A percentile compares a stretch with the other conserved stretches of the same genome.
These are phyloP conservation scores for Cicer chorassanicum DNA, from an alignment of 306 rosid species.

Conservation along the genomic window DNA sequence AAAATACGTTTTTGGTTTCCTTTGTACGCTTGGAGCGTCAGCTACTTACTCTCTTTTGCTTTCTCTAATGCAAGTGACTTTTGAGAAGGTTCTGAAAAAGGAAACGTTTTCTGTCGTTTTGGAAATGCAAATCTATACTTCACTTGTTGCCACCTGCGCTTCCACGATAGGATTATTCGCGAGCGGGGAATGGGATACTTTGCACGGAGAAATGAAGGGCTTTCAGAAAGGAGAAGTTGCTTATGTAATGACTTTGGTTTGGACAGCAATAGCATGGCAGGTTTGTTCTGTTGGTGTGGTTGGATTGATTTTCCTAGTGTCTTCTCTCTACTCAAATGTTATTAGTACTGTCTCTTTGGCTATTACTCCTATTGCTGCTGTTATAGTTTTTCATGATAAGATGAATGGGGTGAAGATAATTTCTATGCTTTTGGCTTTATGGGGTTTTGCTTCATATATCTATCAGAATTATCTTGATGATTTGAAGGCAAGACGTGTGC, in stretches of 20 bases:
- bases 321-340: slow-evolving; percentile 90
- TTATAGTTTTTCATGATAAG: slow-evolving; percentile 76
- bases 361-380: slow-evolving; percentile 80
- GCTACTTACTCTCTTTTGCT: slow-evolving; percentile 79
- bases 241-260: slow-evolving; percentile 75
- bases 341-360: slow-evolving; percentile 89
- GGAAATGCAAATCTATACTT: slow-evolving; percentile 90
- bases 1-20: slow-evolving; percentile 65
- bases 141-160: slow-evolving; percentile 74
- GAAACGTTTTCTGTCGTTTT: slow-evolving; percentile 85
- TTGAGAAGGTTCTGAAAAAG: slow-evolving; percentile 76
- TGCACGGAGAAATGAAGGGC: slow-evolving; percentile 72
- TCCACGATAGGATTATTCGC: slow-evolving; percentile 71
- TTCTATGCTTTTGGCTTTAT: slow-evolving; percentile 84
- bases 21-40: slow-evolving; percentile 85
- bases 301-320: slow-evolving; percentile 80
- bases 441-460: slow-evolving; percentile 79
- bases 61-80: slow-evolving; percentile 83
- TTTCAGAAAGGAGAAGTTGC: slow-evolving; percentile 65
- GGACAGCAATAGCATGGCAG: slow-evolving; percentile 88
- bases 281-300: slow-evolving; percentile 90
- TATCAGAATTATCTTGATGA: slow-evolving; percentile 88
- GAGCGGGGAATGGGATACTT: slow-evolving; percentile 76
- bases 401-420: slow-evolving; percentile 88
- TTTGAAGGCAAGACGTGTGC: slow-evolving; percentile 51